Evolutionary conservation across 176 grass and related monocot species (phyloP).

Genomic region (Elaeis guineensis): DNA sequence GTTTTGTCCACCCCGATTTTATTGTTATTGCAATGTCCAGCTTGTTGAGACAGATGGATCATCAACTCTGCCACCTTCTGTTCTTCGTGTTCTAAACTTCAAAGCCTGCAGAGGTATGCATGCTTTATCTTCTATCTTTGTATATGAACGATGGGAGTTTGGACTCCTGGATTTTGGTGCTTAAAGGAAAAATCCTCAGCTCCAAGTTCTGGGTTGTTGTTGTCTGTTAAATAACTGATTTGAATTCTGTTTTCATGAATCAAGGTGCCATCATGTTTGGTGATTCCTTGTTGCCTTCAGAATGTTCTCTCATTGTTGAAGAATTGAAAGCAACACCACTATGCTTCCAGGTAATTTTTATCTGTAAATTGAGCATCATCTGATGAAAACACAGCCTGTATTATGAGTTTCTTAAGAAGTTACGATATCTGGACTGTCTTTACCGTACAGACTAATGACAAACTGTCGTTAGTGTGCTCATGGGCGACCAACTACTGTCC

Average conservation of each 20-base stretch:
- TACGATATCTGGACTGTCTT: neutral
- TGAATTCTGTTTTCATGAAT: constrained; percentile 5
- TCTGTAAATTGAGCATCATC: too few species aligned
- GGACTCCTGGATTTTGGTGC: too few species aligned
- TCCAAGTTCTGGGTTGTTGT: too few species aligned
- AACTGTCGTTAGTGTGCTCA: constrained; percentile 57
- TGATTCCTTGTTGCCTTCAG: constrained; percentile 69
- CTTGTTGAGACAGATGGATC: constrained; percentile 89
- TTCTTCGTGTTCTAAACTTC: constrained; percentile 75
- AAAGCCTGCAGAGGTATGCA: constrained; percentile 88
- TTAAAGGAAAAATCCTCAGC: too few species aligned
- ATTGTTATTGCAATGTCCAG: constrained; percentile 28
- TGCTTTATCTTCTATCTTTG: too few species aligned
- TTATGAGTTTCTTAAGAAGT: neutral
- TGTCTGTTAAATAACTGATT: neutral
- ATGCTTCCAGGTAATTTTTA: constrained; percentile 67
- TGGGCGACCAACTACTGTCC: constrained; percentile 78
- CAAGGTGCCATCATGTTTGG: constrained; percentile 98
- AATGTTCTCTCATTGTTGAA: constrained; percentile 85
- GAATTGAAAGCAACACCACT: constrained; percentile 87
- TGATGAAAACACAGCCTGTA: too few species aligned
- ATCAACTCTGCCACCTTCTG: constrained; percentile 54
- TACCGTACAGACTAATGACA: too few species aligned
- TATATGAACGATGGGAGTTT: too few species aligned
- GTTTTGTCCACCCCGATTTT: neutral